Conservation (phyloP, 2,329 filamentous ascomycete species). For the Claviceps paspali region DNA sequence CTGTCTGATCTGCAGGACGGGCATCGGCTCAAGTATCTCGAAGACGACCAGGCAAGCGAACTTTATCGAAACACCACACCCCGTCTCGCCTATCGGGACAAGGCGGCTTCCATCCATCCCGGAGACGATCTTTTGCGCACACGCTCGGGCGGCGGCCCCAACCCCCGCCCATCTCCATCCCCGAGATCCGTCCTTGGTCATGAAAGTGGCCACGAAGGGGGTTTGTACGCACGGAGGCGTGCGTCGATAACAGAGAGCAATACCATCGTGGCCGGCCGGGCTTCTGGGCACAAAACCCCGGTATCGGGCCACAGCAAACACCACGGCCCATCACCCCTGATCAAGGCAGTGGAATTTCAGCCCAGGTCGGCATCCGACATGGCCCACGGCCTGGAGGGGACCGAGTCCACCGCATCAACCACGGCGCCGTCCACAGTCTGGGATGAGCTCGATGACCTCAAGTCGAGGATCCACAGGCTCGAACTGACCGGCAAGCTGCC, state of each 20-base stretch:
- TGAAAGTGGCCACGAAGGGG: slow-evolving; percentile 21
- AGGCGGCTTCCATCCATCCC: slow-evolving; percentile 23
- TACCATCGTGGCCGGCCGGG: slow-evolving; percentile 23
- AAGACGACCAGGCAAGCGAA: slow-evolving; percentile 28
- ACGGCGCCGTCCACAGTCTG: slow-evolving; percentile 86
- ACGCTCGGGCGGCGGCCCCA: slow-evolving; percentile 17
- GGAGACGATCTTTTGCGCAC: slow-evolving; percentile 21
- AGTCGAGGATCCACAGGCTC: slow-evolving; percentile 78
- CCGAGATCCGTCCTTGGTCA: slow-evolving; percentile 33
- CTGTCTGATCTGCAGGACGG: slow-evolving; percentile 42
- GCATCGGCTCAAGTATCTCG: slow-evolving; percentile 21
- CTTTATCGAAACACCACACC: slow-evolving; percentile 28
- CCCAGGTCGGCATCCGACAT: slow-evolving; percentile 14
- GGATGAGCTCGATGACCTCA: slow-evolving; percentile 93
- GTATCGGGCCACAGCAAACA: slow-evolving; percentile 16
- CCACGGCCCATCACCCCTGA: slow-evolving; percentile 47
- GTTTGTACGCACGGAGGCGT: slow-evolving; percentile 17
- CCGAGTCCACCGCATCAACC: slow-evolving; percentile 77
- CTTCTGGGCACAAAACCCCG: slow-evolving; percentile 26
- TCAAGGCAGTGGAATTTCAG: slow-evolving; percentile 23
- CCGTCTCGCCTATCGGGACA: slow-evolving; percentile 27
- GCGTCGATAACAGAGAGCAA: slow-evolving; percentile 35
- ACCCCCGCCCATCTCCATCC: slow-evolving; percentile 28
- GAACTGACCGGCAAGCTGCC: slow-evolving; percentile 83
- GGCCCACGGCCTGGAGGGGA: slow-evolving; percentile 42